Base-by-base conservation (phyloP, 2,329 filamentous ascomycete genomes). In the Fusarium sp. region DNA sequence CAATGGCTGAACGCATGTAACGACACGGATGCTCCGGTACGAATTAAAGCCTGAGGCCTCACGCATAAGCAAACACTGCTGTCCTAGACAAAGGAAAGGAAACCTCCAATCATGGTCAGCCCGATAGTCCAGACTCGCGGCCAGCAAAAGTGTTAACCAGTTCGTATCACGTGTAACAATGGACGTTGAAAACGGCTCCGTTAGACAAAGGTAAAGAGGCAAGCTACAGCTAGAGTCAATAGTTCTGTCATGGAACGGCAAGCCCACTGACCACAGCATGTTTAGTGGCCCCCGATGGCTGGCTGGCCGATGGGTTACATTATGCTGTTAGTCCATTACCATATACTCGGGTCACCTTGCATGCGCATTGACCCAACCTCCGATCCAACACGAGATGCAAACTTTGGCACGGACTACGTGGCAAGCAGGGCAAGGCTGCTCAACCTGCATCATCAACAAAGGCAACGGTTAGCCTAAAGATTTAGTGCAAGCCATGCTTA, bases 401-500 rank as follows among this genome's bases (percentile, higher is more conserved):
- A 17, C 31, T 35, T 17, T 15, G 13, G 31, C 31, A 35, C 31
- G 8, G 31, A 35, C 31, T 18, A 36, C 21, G 45, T 48, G 31
- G 45, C 45, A 36, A 2, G 31, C 21, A 29, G 35, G 31, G 46
- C 46, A 25, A 2, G 31, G 46, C 46, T 17, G 31, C 21, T 17
- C 46, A 25, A 37, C 21, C 9, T 31, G 31, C 25, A 36, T 48
- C 46, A 25, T 29, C 17, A 9, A n/a, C 23, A 37, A 10, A 5
- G 23, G 9, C 23, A 25, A 48, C 31, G 11, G 11, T 31, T 48
- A 48, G 45, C 13, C 11, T 25, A 11, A 4, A 23, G 14, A 13
- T 47, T 36, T 48, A 48, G 46, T 25, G 31, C 21, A 48, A 48
- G 46, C 46, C 46, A 48, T 37, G 31, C 4, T 20, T 25, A 48